Base-by-base conservation (phyloP, 371 early-diverging fungal genomes). In the Blyttiomyces sp. region DNA sequence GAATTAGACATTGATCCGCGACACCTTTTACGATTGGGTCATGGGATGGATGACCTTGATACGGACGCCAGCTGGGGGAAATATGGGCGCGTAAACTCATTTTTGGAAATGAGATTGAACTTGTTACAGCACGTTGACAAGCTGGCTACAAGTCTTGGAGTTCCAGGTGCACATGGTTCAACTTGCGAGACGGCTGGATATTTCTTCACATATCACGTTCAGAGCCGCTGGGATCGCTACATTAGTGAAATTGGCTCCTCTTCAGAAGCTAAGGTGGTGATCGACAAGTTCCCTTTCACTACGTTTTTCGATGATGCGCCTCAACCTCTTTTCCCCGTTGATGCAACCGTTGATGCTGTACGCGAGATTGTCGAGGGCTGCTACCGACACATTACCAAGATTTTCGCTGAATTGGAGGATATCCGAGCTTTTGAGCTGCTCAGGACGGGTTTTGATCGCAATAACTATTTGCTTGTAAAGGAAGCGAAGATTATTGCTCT, bases 401-500 rank as follows among this genome's bases (percentile, higher is more conserved):
- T 95, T 4, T 82, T 80, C 59, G 57, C 64, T 5, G 66, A 77
- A 55, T 43, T 74, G 32, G 77, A 70, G 19, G 73, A 76, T 23
- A 61, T 74, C 28, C 85, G 92, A 46, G 90, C 98, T 1, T 95
- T 97, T 64, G 98, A 98, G 73, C 72, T 98, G 30, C 74, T 98
- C 39, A 79, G 88, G 9, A 84, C 84, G 13, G 73, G 83, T 34
- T 72, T 78, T 33, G 96, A 96, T 53, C 84, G 96, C 31, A 84
- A 90, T 43, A 89, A 94, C 69, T 96, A 95, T 64, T 61, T 98
- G 48, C 73, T 98, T 57, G 87, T 90, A 6, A 94, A 94, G 63
- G 96, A 96, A 66, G 96, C 98, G 43, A 86, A 88, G 60, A 90
- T 98, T 32, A 86, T 97, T 54, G 98, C 96, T 35, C 90, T 98